These are phyloP conservation scores for Naegleria fowleri DNA, from an alignment of 208 protist genomes.

Conservation along the genomic window DNA sequence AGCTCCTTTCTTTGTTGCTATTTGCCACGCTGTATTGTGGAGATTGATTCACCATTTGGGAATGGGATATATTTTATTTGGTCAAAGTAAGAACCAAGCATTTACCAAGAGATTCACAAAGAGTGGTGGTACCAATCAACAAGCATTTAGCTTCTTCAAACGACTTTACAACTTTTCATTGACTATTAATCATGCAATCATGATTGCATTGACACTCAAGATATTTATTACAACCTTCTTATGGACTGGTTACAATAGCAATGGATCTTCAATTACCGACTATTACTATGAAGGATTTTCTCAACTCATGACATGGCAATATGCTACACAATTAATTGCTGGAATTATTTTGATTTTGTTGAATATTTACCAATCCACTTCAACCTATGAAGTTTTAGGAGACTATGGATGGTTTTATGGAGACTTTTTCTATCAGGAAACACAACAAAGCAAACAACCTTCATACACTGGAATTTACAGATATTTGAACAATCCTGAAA, in stretches of 20 bases:
- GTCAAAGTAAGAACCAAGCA: slow-evolving; percentile 61
- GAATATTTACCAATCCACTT: slow-evolving; percentile 68
- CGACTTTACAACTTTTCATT: slow-evolving; percentile 66
- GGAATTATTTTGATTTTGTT: slow-evolving; percentile 49
- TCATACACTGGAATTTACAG: slow-evolving; percentile 82
- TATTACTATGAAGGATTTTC: not conserved
- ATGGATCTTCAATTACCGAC: not conserved
- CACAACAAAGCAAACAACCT: not conserved
- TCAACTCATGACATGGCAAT: not conserved
- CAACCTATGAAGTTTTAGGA: slow-evolving; percentile 72
- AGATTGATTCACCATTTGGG: slow-evolving; percentile 61
- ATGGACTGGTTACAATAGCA: not conserved
- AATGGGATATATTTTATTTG: slow-evolving; percentile 65
- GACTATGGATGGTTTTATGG: slow-evolving; percentile 88
- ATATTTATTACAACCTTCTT: not conserved
- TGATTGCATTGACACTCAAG: not conserved
- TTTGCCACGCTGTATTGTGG: slow-evolving; percentile 68
- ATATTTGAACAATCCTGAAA: slow-evolving; percentile 82
- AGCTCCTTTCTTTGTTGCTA: slow-evolving; percentile 51
- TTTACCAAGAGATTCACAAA: slow-evolving; percentile 40
- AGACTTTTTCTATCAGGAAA: slow-evolving; percentile 62
- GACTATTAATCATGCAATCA: slow-evolving; percentile 46
- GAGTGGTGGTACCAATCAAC: not conserved
- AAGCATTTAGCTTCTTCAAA: slow-evolving; percentile 83
- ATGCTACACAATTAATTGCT: not conserved